Percentiles rank a stretch among this genome's conserved stretches.
These are phyloP conservation scores for Jatropha podagrica DNA, from an alignment of 441 rosid species.

Conservation along the genomic window DNA sequence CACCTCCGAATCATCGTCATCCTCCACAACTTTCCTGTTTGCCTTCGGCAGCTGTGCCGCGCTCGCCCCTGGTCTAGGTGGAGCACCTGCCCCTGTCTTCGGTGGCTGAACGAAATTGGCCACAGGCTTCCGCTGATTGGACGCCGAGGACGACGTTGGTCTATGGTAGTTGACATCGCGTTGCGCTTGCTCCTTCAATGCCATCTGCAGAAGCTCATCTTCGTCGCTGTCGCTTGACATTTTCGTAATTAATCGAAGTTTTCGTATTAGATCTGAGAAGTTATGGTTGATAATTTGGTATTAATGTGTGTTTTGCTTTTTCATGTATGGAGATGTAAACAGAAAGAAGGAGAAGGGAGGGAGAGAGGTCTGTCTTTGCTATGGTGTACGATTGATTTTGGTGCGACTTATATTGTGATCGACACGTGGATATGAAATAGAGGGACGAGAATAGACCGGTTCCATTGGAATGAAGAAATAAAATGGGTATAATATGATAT, in stretches of 20 bases:
- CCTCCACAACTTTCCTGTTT: slow-evolving; percentile 34
- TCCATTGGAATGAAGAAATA: neutral
- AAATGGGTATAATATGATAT: neutral
- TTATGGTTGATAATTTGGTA: neutral
- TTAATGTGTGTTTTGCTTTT: neutral
- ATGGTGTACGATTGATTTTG: neutral
- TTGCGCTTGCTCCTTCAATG: slow-evolving; percentile 86
- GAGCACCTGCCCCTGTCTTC: slow-evolving; percentile 20
- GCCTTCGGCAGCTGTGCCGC: slow-evolving; percentile 20
- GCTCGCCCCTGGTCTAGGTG: slow-evolving; percentile 22
- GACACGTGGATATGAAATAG: slow-evolving; percentile 2
- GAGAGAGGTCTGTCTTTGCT: neutral
- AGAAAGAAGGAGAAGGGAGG: neutral
- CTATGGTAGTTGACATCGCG: slow-evolving; percentile 73
- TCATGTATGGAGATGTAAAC: neutral
- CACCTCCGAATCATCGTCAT: slow-evolving; percentile 93
- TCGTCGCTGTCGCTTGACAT: slow-evolving; percentile 97
- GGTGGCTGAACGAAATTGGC: slow-evolving; percentile 82
- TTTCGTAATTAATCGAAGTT: slow-evolving; percentile 21
- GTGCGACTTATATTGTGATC: neutral
- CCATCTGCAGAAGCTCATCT: slow-evolving; percentile 97
- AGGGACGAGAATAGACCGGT: neutral
- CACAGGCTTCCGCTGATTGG: slow-evolving; percentile 67
- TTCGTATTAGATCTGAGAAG: slow-evolving; percentile 24
- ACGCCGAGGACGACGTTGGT: slow-evolving; percentile 40